Evolutionary conservation across 768 basidiomycete genomes (phyloP), one percentile per base, ranked within the genome.

Genomic region (Hemileccinum impolitum): DNA sequence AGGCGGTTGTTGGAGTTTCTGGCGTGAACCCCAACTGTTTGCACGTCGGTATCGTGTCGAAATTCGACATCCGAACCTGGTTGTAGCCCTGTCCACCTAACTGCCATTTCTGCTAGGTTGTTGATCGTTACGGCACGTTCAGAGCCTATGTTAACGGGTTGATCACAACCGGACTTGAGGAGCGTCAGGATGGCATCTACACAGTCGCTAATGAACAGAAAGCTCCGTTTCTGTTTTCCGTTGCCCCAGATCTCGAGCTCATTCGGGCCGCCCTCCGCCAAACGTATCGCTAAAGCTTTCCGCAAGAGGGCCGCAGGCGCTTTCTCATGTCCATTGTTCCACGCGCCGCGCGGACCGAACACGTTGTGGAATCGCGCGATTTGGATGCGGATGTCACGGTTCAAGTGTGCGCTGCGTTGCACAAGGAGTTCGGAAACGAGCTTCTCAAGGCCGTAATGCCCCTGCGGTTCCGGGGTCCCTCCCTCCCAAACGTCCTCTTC

Each of bases 281-380:
- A 17, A 13, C 48, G 51, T 18, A 64, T 62, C 1, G 71, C 72
- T 13, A 75, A 39, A 1, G 78, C 78, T 54, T 82, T 84, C 6
- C 81, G 75, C 25, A 80, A 61, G 47, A 83, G 53, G 0, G 82
- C 79, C 7, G 80, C 81, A 0, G 80, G 80, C 1, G 66, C 81
- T 55, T 82, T 82, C 64, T 84, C 82, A 10, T 72, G 72, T 0
- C 82, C 82, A 32, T 73, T 69, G 41, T 61, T 66, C 78, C 78
- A 83, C 1, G 76, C 66, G 0, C 77, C 78, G 9, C 72, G 69
- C 1, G 79, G 81, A 11, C 81, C 81, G 49, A 71, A 82, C 13
- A 84, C 69, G 46, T 83, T 82, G 45, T 83, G 81, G 50, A 84
- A 80, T 1, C 81, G 72, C 0, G 77, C 78, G 39, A 82, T 73